Evolutionary conservation across 495 filamentous ascomycete species (phyloP).

Genomic region (Penicillium diatomitis): DNA sequence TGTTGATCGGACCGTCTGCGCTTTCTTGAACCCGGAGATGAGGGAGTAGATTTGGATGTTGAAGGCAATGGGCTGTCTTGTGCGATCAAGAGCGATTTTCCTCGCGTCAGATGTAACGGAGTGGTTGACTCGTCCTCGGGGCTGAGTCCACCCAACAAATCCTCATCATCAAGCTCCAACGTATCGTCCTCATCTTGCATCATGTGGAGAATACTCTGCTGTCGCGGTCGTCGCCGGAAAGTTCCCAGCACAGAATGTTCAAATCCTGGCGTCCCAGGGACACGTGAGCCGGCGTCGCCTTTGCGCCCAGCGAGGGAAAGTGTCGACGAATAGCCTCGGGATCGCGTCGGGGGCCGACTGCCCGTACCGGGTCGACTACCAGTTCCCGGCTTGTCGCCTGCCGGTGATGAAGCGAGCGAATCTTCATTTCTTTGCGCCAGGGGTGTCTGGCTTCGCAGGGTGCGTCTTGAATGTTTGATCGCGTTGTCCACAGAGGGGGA

Average conservation of each 20-base stretch:
- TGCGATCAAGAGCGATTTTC: slow-evolving; percentile 21
- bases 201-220: slow-evolving; percentile 60
- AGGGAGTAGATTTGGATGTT: slow-evolving; percentile 13
- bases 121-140: slow-evolving; percentile 57
- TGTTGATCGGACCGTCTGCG: slow-evolving; percentile 21
- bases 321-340: slow-evolving; percentile 41
- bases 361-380: slow-evolving; percentile 32
- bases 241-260: slow-evolving; percentile 49
- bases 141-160: slow-evolving; percentile 49
- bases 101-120: slow-evolving; percentile 40
- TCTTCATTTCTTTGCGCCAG: slow-evolving; percentile 24
- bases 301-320: slow-evolving; percentile 34
- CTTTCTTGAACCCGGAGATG: slow-evolving; percentile 27
- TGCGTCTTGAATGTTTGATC: slow-evolving; percentile 15
- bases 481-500: slow-evolving; percentile 7
- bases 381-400: slow-evolving; percentile 24
- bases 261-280: slow-evolving; percentile 43
- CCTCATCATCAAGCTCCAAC: slow-evolving; percentile 39
- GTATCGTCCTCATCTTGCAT: slow-evolving; percentile 45
- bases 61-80: slow-evolving; percentile 13
- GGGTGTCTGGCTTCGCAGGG: slow-evolving; percentile 28
- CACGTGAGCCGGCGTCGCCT: slow-evolving; percentile 29
- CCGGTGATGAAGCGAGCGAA: slow-evolving; percentile 34
- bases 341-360: slow-evolving; percentile 35
- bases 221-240: slow-evolving; percentile 55